Evolutionary conservation across 129 eudicot species (phyloP), one percentile per base, ranked within the genome.

Genomic region (Helianthus tuberosus): DNA sequence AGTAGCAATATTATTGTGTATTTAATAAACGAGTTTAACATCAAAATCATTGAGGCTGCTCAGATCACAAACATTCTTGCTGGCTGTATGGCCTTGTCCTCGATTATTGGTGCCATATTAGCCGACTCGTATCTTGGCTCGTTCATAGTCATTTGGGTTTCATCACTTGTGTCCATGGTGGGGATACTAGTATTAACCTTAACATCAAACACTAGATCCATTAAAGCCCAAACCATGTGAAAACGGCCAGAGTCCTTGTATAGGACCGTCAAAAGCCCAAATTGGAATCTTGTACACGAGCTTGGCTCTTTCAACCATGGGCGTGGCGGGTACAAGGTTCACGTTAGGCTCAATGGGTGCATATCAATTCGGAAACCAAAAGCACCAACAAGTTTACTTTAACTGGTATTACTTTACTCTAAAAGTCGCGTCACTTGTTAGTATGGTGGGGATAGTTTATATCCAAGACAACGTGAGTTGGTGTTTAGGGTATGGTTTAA

Each of bases 21-120:
- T 55, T 73, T 87, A 3, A 79, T 87, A 6, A 75, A 68, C 6
- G 84, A 77, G 41, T 87, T 87, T 66, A 79, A 81, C 53, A 29
- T 87, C 27, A 81, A 84, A 61, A 84, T 74, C 80, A 84, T 84
- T 12, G 78, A 77, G 6, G 92, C 89, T 8, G 85, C 92, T 62
- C 88, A 78, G 35, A 79, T 87, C 25, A 55, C 74, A 54, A 81
- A 77, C 57, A 64, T 84, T 10, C 69, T 84, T 64, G 52, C 49
- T 8, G 88, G 92, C 5, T 87, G 73, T 74, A 78, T 48, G 36
- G 3, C 64, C 52, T 43, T 84, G 14, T 76, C 84, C 66, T 86
- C 86, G 2, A 52, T 87, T 10, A 35, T 77, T 6, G 91, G 84
- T 16, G 91, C 89, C 70, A 81, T 84, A 27, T 36, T 84, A 5